Percentiles rank a stretch among this genome's conserved stretches.
Conservation (phyloP, 2,329 filamentous ascomycete genomes). For the Colletotrichum sp. region DNA sequence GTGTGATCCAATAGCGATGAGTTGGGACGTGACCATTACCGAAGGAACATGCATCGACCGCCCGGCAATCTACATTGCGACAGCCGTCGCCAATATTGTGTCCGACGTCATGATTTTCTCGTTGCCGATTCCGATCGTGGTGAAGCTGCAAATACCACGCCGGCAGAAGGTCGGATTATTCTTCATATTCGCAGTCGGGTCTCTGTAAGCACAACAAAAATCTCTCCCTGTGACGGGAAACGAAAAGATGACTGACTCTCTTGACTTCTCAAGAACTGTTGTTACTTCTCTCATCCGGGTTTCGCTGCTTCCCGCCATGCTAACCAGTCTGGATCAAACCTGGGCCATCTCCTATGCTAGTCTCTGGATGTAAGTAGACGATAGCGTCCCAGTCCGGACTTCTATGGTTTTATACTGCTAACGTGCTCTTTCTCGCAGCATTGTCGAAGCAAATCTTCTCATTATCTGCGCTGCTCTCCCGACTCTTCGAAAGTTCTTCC, state of each 20-base stretch:
- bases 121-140: conserved; percentile 50
- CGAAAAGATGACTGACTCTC: neutral
- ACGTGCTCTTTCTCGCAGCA: conserved; percentile 23
- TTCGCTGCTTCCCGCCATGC: conserved; percentile 28
- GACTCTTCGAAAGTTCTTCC: conserved; percentile 39
- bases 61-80: conserved; percentile 51
- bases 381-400: neutral
- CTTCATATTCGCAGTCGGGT: conserved; percentile 49
- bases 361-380: conserved; percentile 31
- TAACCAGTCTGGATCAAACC: conserved; percentile 29
- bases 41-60: conserved; percentile 48
- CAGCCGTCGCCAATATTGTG: conserved; percentile 50
- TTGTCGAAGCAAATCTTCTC: conserved; percentile 40
- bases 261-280: conserved; percentile 31
- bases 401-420: neutral
- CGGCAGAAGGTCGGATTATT: conserved; percentile 50
- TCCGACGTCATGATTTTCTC: conserved; percentile 52
- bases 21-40: conserved; percentile 33
- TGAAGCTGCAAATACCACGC: conserved; percentile 47
- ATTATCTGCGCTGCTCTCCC: conserved; percentile 41
- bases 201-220: conserved; percentile 28
- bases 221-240: neutral
- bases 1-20: conserved; percentile 36
- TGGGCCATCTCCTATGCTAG: conserved; percentile 33
- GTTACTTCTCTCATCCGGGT: conserved; percentile 36